phyloP scores from a whole-genome alignment of 768 basidiomycete genomes.

The Mycena capillaripes region DNA sequence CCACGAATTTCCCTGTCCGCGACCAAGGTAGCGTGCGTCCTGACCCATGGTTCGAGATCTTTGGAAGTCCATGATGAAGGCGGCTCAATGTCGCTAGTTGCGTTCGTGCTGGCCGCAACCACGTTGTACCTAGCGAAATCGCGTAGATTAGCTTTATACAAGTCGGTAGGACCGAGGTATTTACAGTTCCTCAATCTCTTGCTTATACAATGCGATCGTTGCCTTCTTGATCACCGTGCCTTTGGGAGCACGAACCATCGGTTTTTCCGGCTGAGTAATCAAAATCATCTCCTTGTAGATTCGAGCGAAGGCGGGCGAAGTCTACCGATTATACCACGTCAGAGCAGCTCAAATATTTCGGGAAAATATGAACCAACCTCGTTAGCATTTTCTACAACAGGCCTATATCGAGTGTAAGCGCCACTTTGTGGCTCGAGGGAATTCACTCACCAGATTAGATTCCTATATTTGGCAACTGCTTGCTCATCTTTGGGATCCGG shows the following conservation, averaged over 20 bases:
- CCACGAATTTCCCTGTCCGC: constrained; percentile 26
- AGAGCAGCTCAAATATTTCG: neutral
- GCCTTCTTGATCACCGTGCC: constrained; percentile 63
- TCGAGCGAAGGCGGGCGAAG: constrained; percentile 57
- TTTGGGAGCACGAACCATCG: constrained; percentile 62
- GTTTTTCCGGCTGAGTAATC: constrained; percentile 52
- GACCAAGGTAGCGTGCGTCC: constrained; percentile 35
- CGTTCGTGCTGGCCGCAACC: constrained; percentile 34
- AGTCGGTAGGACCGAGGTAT: neutral
- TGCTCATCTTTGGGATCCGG: constrained; percentile 20
- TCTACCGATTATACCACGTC: constrained; percentile 1
- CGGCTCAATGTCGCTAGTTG: constrained; percentile 22
- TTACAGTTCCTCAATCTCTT: constrained; percentile 64
- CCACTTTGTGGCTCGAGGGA: neutral
- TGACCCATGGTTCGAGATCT: constrained; percentile 38
- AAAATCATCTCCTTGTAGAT: constrained; percentile 69
- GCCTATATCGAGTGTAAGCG: constrained; percentile 44
- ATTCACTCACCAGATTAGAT: constrained; percentile 52
- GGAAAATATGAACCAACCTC: constrained; percentile 6
- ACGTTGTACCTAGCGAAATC: constrained; percentile 32
- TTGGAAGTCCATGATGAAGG: constrained; percentile 34
- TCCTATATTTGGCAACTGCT: constrained; percentile 44
- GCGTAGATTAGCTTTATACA: neutral
- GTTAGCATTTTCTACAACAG: constrained; percentile 60
- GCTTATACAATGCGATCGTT: constrained; percentile 55